Percentiles rank a stretch among this genome's conserved stretches.
phyloP scores from a whole-genome alignment of 805 yeast genomes.

The Wickerhamiella slavikovae region DNA sequence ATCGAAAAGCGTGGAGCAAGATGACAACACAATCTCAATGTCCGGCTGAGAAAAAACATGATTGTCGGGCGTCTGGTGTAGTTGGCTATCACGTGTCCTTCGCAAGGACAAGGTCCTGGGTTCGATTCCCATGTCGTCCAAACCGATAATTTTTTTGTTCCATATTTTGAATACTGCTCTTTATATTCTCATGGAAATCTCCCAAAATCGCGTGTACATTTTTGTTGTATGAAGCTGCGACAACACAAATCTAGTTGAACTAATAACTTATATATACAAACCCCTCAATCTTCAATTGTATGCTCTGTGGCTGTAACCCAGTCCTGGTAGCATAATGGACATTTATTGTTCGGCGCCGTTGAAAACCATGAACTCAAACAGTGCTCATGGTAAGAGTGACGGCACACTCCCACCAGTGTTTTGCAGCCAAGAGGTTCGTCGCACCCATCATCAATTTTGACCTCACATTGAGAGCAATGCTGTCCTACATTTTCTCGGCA shows the following conservation, averaged over 20 bases:
- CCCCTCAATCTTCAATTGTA: no score
- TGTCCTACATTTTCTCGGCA: slow-evolving; percentile 2
- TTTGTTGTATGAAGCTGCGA: no score
- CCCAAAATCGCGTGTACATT: no score
- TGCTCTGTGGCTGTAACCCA: no score
- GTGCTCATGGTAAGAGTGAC: slow-evolving; percentile 2
- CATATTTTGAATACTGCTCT: no score
- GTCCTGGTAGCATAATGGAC: slow-evolving; percentile 2
- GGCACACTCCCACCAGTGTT: slow-evolving; percentile 2
- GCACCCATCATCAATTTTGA: no score
- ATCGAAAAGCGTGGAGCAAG: no score
- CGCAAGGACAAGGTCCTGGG: slow-evolving; percentile 11
- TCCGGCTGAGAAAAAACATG: not conserved
- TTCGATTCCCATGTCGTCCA: slow-evolving; percentile 10
- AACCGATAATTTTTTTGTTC: no score
- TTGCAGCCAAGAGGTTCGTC: not conserved
- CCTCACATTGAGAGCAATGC: slow-evolving; percentile 1
- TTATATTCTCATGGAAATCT: no score
- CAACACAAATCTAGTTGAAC: no score
- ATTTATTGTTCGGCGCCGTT: no score
- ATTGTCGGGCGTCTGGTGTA: slow-evolving; percentile 8
- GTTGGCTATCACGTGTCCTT: slow-evolving; percentile 11
- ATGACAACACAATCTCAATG: not conserved
- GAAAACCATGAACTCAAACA: slow-evolving; percentile 1
- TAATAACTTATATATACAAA: no score